Percentiles rank a stretch among this genome's conserved stretches.
These are phyloP conservation scores for Fusarium setosum DNA, from an alignment of 2,329 filamentous ascomycete species.

Conservation along the genomic window DNA sequence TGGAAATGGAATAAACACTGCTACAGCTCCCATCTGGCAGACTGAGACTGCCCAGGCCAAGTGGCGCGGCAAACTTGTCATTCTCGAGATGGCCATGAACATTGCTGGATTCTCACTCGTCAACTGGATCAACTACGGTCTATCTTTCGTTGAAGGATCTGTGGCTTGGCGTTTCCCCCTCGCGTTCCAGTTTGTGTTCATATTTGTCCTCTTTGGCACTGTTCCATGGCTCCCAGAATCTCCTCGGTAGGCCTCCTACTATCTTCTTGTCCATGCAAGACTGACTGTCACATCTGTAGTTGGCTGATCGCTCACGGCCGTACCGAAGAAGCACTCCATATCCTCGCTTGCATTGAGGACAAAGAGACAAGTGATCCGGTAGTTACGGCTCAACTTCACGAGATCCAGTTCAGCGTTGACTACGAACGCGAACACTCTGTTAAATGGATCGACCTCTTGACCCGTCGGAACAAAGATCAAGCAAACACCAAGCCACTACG, in stretches of 20 bases:
- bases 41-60: conserved; percentile 19
- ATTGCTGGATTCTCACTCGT: conserved; percentile 27
- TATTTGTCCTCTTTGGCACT: conserved; percentile 44
- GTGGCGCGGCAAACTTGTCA: conserved; percentile 17
- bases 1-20: conserved; percentile 47
- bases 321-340: conserved; percentile 10
- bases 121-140: conserved; percentile 53
- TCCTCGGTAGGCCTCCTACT: conserved; percentile 8
- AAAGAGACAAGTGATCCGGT: not conserved
- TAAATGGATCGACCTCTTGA: conserved; percentile 8
- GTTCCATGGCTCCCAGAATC: conserved; percentile 43
- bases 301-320: conserved; percentile 24
- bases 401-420: conserved; percentile 23
- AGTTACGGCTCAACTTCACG: conserved; percentile 10
- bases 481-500: conserved; percentile 21
- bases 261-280: not conserved
- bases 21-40: conserved; percentile 24
- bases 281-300: not conserved
- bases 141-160: conserved; percentile 47
- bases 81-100: conserved; percentile 23
- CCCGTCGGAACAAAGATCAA: not conserved
- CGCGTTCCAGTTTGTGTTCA: conserved; percentile 58
- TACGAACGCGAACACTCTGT: conserved; percentile 22
- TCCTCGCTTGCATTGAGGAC: conserved; percentile 22
- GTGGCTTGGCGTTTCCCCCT: conserved; percentile 57